phyloP scores from a whole-genome alignment of 2,329 filamentous ascomycete genomes.

The Bimuria novae-zelandiae region DNA sequence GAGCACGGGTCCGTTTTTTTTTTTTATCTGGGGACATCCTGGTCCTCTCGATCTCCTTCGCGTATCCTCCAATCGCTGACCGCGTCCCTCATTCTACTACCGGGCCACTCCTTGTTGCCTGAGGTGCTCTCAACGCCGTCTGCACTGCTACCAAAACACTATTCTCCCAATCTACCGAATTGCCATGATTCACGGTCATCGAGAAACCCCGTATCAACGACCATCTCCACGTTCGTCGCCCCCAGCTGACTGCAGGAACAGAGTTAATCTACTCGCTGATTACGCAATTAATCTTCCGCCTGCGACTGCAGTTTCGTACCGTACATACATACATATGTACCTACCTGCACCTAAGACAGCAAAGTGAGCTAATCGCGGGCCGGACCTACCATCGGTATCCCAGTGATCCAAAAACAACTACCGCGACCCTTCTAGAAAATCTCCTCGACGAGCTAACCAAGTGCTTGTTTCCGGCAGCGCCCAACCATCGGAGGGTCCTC shows the following conservation, averaged over 20 bases:
- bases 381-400: neutral
- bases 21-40: neutral
- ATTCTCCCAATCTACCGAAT: neutral
- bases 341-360: too few relatives aligned
- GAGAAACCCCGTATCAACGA: neutral
- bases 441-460: neutral
- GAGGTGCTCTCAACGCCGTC: neutral
- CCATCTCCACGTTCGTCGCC: neutral
- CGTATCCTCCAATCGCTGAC: neutral
- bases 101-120: neutral
- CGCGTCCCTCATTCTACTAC: neutral
- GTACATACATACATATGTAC: neutral
- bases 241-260: conserved; percentile 25
- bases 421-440: neutral
- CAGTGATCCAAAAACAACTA: neutral
- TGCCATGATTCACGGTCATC: neutral
- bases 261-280: conserved; percentile 22
- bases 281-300: conserved; percentile 31
- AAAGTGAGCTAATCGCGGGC: neutral
- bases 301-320: conserved; percentile 12
- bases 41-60: neutral
- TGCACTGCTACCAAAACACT: neutral
- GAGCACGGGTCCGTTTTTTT: neutral
- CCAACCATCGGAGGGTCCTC: neutral
- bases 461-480: neutral